Conservation (phyloP, 2,329 filamentous ascomycete species). For the Calonectria multiphialidica region DNA sequence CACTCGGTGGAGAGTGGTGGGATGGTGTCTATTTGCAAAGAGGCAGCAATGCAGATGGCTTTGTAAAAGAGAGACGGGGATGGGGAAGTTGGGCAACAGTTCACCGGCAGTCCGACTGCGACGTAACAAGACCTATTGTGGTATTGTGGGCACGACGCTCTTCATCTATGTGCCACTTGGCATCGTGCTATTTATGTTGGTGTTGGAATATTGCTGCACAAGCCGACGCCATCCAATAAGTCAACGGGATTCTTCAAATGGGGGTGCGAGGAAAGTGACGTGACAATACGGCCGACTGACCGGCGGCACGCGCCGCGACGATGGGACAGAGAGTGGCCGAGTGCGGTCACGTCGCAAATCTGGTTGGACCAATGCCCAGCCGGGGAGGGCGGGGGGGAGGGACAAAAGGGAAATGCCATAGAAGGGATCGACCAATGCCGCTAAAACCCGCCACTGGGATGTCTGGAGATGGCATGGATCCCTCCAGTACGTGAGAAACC, state of each 20-base stretch:
- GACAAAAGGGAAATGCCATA: not conserved
- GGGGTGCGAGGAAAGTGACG: slow-evolving; percentile 2
- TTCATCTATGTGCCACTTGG: slow-evolving; percentile 2
- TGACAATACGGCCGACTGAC: slow-evolving; percentile 6
- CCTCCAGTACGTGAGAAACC: not conserved
- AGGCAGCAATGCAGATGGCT: not conserved
- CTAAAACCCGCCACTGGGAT: slow-evolving; percentile 13
- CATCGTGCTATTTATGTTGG: not conserved
- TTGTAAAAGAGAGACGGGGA: not conserved
- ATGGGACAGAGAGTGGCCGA: not conserved
- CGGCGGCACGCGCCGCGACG: not conserved
- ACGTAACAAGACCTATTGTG: not conserved
- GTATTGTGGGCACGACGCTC: not conserved
- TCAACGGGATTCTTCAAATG: not conserved
- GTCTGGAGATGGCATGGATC: slow-evolving; percentile 8
- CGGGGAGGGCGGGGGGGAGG: not conserved
- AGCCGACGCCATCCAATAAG: not conserved
- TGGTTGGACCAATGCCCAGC: not conserved
- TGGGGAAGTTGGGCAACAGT: not conserved
- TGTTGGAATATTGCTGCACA: not conserved
- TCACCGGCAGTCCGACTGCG: not conserved
- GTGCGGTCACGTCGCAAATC: not conserved
- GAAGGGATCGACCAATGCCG: slow-evolving; percentile 14
- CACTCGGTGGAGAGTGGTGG: not conserved
- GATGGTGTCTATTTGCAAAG: not conserved